phyloP scores from a whole-genome alignment of 2,329 filamentous ascomycete genomes.

The Alternaria metachromatica region DNA sequence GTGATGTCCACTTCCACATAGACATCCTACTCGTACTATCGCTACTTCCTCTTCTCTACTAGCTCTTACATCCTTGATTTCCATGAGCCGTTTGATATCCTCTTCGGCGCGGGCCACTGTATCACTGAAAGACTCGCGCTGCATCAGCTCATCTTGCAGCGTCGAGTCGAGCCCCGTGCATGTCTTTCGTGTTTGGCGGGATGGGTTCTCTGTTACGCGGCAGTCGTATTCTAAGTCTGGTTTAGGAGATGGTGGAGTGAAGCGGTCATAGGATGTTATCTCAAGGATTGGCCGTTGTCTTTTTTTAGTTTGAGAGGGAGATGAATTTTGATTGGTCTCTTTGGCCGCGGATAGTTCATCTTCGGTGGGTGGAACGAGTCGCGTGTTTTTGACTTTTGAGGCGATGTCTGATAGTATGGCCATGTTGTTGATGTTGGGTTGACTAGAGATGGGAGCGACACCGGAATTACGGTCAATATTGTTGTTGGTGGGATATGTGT shows the following conservation, averaged over 20 bases:
- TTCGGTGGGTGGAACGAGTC: slow-evolving; percentile 9
- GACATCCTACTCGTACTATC: slow-evolving; percentile 7
- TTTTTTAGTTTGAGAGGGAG: not conserved
- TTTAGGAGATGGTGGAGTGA: slow-evolving; percentile 1
- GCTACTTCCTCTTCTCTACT: not conserved
- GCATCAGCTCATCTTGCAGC: slow-evolving; percentile 14
- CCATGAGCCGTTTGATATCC: slow-evolving; percentile 10
- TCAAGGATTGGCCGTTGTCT: slow-evolving; percentile 7
- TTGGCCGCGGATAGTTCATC: not conserved
- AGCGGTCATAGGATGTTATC: slow-evolving; percentile 14
- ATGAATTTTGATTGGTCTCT: not conserved
- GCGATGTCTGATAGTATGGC: slow-evolving; percentile 1
- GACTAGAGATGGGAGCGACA: not conserved
- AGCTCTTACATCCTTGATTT: slow-evolving; percentile 4
- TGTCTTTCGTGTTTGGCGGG: not conserved
- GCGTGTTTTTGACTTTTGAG: not conserved
- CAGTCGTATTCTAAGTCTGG: slow-evolving; percentile 17
- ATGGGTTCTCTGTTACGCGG: slow-evolving; percentile 10
- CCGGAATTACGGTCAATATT: not conserved
- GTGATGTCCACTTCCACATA: slow-evolving; percentile 14
- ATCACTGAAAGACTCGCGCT: slow-evolving; percentile 3
- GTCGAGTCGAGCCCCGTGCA: slow-evolving; percentile 6
- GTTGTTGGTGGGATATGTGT: not conserved
- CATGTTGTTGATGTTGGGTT: not conserved
- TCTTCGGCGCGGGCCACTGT: not conserved